Conservation (phyloP, 257 asterid genomes). For the Jaltomata sinuosa region DNA sequence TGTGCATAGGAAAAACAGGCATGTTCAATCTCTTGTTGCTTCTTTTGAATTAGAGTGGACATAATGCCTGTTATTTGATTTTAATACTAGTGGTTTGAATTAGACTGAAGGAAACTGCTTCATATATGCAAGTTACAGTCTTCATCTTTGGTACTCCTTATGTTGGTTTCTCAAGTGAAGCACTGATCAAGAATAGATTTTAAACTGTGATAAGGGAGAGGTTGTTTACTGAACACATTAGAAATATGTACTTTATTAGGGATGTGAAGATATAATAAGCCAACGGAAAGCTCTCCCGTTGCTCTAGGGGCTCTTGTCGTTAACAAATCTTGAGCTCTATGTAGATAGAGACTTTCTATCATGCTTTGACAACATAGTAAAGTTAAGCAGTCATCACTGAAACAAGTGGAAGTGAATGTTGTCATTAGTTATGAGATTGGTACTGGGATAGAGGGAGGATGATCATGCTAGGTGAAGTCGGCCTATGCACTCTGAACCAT, state of each 20-base stretch:
- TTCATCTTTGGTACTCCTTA: background rate
- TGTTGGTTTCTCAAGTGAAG: background rate
- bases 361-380: background rate
- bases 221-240: background rate
- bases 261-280: background rate
- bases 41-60: background rate
- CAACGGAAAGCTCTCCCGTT: background rate
- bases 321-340: background rate
- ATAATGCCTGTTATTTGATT: background rate
- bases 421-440: background rate
- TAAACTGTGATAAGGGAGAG: background rate
- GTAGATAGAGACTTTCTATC: background rate
- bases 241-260: background rate
- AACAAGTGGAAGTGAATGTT: background rate
- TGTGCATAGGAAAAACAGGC: constrained; percentile 28
- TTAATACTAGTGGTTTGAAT: background rate
- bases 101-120: background rate
- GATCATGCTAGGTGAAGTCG: background rate
- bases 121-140: background rate
- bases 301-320: background rate
- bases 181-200: background rate
- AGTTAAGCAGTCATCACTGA: background rate
- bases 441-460: background rate
- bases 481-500: background rate
- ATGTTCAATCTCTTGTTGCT: background rate